These are phyloP conservation scores for Pharus latifolius DNA, from an alignment of 176 grass and related monocot species.

Conservation along the genomic window DNA sequence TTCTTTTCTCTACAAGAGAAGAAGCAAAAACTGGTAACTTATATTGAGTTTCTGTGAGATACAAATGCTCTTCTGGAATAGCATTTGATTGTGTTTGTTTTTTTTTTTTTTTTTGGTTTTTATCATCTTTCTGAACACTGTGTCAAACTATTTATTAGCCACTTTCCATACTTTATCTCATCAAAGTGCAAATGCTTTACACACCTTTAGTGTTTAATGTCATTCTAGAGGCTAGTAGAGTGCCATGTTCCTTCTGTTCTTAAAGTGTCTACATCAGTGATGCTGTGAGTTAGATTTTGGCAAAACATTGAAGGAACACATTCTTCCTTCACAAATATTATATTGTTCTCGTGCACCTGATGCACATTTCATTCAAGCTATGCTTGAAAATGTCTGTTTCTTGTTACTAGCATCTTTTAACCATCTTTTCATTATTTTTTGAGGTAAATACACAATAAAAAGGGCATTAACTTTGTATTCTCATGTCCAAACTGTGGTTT, in stretches of 20 bases:
- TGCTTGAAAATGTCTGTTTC: background rate
- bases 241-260: background rate
- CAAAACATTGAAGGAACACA: background rate
- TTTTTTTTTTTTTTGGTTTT: too few relatives aligned
- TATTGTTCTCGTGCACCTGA: background rate
- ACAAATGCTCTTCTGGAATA: background rate
- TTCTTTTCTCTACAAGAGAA: conserved; percentile 38
- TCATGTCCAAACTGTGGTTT: background rate
- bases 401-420: background rate
- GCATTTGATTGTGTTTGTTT: background rate
- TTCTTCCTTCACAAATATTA: background rate
- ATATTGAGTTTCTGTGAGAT: background rate
- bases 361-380: background rate
- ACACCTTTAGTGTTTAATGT: background rate
- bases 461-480: background rate
- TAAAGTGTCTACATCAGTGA: background rate
- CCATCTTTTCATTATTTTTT: background rate
- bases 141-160: background rate
- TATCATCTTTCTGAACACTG: background rate
- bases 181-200: background rate
- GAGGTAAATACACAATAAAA: background rate
- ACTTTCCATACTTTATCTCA: background rate
- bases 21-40: conserved; percentile 52
- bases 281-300: background rate
- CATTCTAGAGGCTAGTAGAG: background rate